Conservation (phyloP, 2,329 filamentous ascomycete genomes). For the Penicillium frequentans region DNA sequence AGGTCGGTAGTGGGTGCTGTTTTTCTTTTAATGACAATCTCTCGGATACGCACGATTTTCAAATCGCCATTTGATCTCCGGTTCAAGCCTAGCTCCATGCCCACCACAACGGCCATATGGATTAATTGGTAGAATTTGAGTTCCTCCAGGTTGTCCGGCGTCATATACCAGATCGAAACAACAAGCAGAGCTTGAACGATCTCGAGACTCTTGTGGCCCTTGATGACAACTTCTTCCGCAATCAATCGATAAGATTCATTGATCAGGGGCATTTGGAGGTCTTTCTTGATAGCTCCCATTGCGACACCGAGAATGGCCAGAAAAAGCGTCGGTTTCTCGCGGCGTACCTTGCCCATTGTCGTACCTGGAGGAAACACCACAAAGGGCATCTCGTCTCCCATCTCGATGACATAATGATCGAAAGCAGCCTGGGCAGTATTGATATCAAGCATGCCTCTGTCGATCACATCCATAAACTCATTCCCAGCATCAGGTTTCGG, state of each 20-base stretch:
- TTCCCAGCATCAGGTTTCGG: constrained; percentile 19
- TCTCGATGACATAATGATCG: constrained; percentile 54
- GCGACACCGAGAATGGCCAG: constrained; percentile 58
- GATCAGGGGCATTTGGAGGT: constrained; percentile 62
- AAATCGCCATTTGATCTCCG: constrained; percentile 47
- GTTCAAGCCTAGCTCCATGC: constrained; percentile 77
- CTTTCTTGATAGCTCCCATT: constrained; percentile 53
- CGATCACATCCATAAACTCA: constrained; percentile 49
- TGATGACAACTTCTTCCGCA: constrained; percentile 71
- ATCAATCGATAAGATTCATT: constrained; percentile 71
- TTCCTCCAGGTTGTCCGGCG: constrained; percentile 79
- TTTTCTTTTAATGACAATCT: constrained; percentile 40
- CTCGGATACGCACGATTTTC: constrained; percentile 37
- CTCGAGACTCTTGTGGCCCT: constrained; percentile 79
- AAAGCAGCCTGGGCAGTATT: constrained; percentile 58
- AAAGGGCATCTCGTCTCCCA: constrained; percentile 57
- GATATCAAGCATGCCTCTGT: constrained; percentile 52
- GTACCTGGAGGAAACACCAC: constrained; percentile 58
- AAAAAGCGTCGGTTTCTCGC: constrained; percentile 60
- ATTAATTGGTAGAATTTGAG: constrained; percentile 88
- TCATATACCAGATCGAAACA: constrained; percentile 79
- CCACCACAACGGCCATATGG: constrained; percentile 78
- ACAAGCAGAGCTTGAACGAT: constrained; percentile 77
- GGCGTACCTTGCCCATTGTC: constrained; percentile 55
- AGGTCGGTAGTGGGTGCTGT: constrained; percentile 39